A percentile compares a stretch with the other conserved stretches of the same genome.
These are phyloP conservation scores for Russula vinacea DNA, from an alignment of 768 basidiomycete species.

Conservation along the genomic window DNA sequence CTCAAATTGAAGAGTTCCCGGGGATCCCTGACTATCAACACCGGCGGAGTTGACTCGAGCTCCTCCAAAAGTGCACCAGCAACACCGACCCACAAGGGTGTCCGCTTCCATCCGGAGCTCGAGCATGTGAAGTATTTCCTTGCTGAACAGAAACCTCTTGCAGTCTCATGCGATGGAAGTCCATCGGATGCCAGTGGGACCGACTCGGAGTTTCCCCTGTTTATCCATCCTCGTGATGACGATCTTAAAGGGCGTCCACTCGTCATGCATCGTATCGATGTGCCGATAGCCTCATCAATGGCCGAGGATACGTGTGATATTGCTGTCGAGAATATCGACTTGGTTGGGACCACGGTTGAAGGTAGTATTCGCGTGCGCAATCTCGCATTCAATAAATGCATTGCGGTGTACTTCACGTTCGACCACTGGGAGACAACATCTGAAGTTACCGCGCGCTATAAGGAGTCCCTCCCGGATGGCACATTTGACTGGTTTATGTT, in stretches of 20 bases:
- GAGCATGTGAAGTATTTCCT: slow-evolving; percentile 95
- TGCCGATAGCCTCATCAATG: slow-evolving; percentile 44
- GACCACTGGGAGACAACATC: slow-evolving; percentile 95
- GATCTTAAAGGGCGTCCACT: slow-evolving; percentile 40
- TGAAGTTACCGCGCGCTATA: slow-evolving; percentile 79
- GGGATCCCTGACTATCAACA: slow-evolving; percentile 52
- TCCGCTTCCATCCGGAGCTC: slow-evolving; percentile 88
- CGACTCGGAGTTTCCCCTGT: slow-evolving; percentile 71
- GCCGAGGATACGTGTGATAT: slow-evolving; percentile 45
- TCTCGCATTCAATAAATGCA: slow-evolving; percentile 80
- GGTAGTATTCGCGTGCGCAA: slow-evolving; percentile 81
- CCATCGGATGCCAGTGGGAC: slow-evolving; percentile 83
- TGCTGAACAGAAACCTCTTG: slow-evolving; percentile 90
- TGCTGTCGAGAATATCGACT: slow-evolving; percentile 51
- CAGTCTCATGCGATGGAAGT: slow-evolving; percentile 86
- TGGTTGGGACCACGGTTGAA: slow-evolving; percentile 54
- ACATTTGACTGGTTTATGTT: slow-evolving; percentile 74
- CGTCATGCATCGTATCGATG: slow-evolving; percentile 64
- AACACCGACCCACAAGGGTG: slow-evolving; percentile 80
- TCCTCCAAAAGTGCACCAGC: slow-evolving; percentile 67
- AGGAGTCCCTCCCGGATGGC: slow-evolving; percentile 42
- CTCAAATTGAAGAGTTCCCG: slow-evolving; percentile 67
- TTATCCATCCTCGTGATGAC: slow-evolving; percentile 52
- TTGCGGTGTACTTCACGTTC: slow-evolving; percentile 87
- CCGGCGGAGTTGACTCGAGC: slow-evolving; percentile 35